phyloP scores from a whole-genome alignment of 1,284 basidiomycete genomes.

The Pascua guehoae region DNA sequence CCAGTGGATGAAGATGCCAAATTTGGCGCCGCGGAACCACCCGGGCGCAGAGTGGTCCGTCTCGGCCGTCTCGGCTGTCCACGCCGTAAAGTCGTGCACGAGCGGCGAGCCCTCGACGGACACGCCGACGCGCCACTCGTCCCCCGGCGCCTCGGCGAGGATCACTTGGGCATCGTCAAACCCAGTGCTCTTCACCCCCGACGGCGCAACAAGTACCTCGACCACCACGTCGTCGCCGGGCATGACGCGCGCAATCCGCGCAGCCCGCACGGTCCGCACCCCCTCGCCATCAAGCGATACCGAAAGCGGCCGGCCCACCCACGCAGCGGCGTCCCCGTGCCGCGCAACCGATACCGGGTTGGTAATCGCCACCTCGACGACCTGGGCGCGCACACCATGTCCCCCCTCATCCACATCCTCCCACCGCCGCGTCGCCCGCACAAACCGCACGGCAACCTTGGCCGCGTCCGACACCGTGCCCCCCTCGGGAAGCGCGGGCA shows the following conservation, averaged over 20 bases:
- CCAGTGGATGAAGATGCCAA: constrained; percentile 49
- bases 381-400: constrained; percentile 2
- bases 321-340: constrained; percentile 4
- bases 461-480: background rate
- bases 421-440: constrained; percentile 16
- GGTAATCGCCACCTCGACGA: constrained; percentile 12
- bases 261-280: constrained; percentile 1
- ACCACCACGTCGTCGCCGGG: constrained; percentile 19
- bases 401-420: background rate
- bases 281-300: background rate
- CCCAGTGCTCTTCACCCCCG: background rate
- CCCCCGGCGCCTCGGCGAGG: background rate
- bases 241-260: constrained; percentile 11
- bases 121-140: background rate
- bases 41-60: constrained; percentile 2
- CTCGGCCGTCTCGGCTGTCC: constrained; percentile 9
- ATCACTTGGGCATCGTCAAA: background rate
- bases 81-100: constrained; percentile 13
- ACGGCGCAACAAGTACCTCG: constrained; percentile 12
- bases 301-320: constrained; percentile 1
- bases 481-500: background rate
- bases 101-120: constrained; percentile 2
- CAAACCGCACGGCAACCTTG: background rate
- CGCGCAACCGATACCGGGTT: constrained; percentile 8
- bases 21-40: constrained; percentile 16